Base-by-base conservation (phyloP, 2,329 filamentous ascomycete species). In the Pyrenochaeta sp. region DNA sequence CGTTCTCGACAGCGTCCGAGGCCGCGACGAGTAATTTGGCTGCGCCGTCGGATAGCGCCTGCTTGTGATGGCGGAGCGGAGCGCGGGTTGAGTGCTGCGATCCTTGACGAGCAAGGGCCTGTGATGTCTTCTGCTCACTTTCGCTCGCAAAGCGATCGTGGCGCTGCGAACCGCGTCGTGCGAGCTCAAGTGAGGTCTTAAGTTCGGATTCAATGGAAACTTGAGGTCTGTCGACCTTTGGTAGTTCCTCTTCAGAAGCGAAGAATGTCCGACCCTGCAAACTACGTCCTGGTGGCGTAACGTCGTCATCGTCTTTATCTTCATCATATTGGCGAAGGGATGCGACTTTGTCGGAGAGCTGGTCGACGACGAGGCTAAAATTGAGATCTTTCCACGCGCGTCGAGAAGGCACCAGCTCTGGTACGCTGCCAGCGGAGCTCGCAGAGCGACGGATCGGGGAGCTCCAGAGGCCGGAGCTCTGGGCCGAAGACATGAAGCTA, bases 401-500 rank as follows among this genome's bases (percentile, higher is more conserved):
- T 32, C 74, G 71, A 34, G 75, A 71, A 27, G 77, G 73, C 1
- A 79, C 69, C 8, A 79, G 68, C 22, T 79, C 77, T 15, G 77
- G 77, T 13, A 79, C 60, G 50, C 75, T 78, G 22, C 76, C 76
- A 30, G 72, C 71, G 25, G 77, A 79, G 58, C 75, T 74, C 30
- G 73, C 74, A 45, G 76, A 77, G 32, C 72, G 74, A 32, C 74
- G 72, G 10, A 74, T 53, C 3, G 73, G 72, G 15, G 74, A 73
- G 51, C 67, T 73, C 70, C 76, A 73, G 5, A 74, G 69, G 27
- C 71, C 68, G 15, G 72, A 74, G 45, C 65, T 67, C 43, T 71
- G 69, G 15, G 66, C 65, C 6, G 69, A 73, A 6, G 83, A 85
- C 51, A 84, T 75, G 40, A 85, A 79, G 61, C 85, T 81, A 68